Base-by-base conservation (phyloP, 2,329 filamentous ascomycete genomes). In the Macroventuria anomochaeta region DNA sequence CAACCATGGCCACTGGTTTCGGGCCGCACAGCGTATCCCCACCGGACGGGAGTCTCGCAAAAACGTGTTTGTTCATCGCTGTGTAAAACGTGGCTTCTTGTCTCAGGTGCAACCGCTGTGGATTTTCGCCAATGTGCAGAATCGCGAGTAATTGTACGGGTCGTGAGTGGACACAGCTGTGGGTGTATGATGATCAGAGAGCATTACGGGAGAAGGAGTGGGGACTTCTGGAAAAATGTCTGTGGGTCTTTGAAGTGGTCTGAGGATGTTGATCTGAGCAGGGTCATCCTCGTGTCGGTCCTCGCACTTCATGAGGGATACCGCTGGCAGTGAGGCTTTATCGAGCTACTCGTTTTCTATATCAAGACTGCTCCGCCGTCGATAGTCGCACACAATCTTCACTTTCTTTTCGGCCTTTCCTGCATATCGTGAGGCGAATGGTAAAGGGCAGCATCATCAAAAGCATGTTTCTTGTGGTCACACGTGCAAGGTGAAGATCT, bases 341-440 rank as follows among this genome's bases (percentile, higher is more conserved):
- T 34, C 23, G n/a, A 38, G 23, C 15, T 28, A 31, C 44, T 15
- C 26, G 2, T 20, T 25, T 44, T 7, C 48, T 44, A 10, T 40
- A 44, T 51, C 28, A 21, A 51, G 48, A n/a, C 20, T 26, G 13
- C 28, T 42, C 26, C 48, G 33, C 48, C 48, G 40, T 39, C 33
- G 7, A 31, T 37, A 32, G 32, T 29, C 23, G 10, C 39, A 17
- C 34, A 10, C 48, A 26, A 51, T 51, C 40, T 31, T 23, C 31
- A 15, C 37, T 41, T 23, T 26, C 23, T 20, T 36, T 28, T 49
- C 18, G 7, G 20, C 8, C 2, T 11, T 29, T 20, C 11, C 7
- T 39, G 5, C 25, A 10, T 12, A 43, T 49, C 39, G 51, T 48
- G 38, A 54, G 37, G 38, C 51, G 40, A 1, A n/a, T n/a, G 11